Evolutionary conservation across 23 red algal species (phyloP).

Genomic region (Gracilariopsis chorda): DNA sequence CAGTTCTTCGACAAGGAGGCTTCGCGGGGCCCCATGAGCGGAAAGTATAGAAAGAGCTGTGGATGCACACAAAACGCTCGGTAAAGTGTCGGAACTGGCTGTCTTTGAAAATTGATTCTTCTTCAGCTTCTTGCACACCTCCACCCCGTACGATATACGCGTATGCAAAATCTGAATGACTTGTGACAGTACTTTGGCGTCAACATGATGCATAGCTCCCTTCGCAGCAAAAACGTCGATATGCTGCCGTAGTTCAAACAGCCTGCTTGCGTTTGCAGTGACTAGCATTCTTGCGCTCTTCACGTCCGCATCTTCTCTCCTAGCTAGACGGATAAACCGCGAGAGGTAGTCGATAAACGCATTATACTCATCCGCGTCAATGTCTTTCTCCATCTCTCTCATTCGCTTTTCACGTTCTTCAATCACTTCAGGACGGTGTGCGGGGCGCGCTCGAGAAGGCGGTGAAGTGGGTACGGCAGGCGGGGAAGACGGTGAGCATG

Average conservation of each 20-base stretch:
- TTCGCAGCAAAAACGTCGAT: neutral
- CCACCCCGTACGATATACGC: neutral
- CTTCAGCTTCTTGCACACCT: neutral
- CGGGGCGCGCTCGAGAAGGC: too few species aligned
- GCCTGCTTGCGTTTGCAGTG: slow-evolving; percentile 13
- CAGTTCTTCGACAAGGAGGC: slow-evolving; percentile 39
- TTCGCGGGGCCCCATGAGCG: slow-evolving; percentile 12
- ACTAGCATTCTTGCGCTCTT: neutral
- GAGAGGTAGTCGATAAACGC: slow-evolving; percentile 9
- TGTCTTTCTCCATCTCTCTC: neutral
- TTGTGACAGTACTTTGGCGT: slow-evolving; percentile 4
- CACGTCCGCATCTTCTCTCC: neutral
- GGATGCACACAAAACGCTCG: slow-evolving; percentile 3
- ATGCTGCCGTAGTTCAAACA: slow-evolving; percentile 20
- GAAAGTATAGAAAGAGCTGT: slow-evolving; percentile 39
- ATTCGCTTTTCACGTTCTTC: slow-evolving; percentile 28
- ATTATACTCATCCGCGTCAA: neutral
- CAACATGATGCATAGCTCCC: neutral
- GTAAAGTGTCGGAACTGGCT: neutral
- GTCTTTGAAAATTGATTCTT: neutral
- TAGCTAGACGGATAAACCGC: neutral
- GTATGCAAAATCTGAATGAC: slow-evolving; percentile 25
- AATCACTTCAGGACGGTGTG: neutral
- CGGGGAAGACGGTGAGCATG: neutral
- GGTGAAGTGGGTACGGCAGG: too few species aligned